phyloP scores from a whole-genome alignment of 179 eudicot species.

The Amaranthus tricolor region DNA sequence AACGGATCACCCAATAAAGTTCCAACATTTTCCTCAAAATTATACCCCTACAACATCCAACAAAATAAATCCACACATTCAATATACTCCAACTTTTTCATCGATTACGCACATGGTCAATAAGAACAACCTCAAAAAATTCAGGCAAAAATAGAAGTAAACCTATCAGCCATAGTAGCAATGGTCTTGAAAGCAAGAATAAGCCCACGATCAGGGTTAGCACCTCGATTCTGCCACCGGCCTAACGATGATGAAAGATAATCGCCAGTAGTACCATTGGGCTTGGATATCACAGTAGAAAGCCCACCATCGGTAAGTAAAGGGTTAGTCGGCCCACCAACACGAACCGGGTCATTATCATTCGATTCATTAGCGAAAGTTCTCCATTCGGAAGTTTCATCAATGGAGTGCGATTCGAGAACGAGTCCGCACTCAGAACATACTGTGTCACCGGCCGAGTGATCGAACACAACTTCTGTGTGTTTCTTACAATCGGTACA shows the following conservation, averaged over 20 bases:
- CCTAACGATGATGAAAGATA: constrained; percentile 65
- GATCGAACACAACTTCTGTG: constrained; percentile 81
- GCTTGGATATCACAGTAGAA: constrained; percentile 71
- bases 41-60: too few species aligned
- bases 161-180: constrained; percentile 88
- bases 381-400: constrained; percentile 86
- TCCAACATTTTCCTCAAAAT: too few species aligned
- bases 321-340: constrained; percentile 75
- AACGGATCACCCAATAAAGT: too few species aligned
- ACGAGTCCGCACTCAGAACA: constrained; percentile 90
- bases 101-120: too few species aligned
- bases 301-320: constrained; percentile 63
- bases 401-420: constrained; percentile 77
- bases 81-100: neutral
- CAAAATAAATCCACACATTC: neutral
- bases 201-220: constrained; percentile 68
- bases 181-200: constrained; percentile 68
- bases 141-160: neutral
- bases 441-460: constrained; percentile 78
- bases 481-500: constrained; percentile 69
- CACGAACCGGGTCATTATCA: constrained; percentile 81
- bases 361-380: constrained; percentile 75
- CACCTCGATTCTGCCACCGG: constrained; percentile 78
- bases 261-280: constrained; percentile 70
- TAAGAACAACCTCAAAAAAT: too few species aligned